Evolutionary conservation across 352 stramenopile genomes (phyloP).

Genomic region (Elongisporangium anandrum): DNA sequence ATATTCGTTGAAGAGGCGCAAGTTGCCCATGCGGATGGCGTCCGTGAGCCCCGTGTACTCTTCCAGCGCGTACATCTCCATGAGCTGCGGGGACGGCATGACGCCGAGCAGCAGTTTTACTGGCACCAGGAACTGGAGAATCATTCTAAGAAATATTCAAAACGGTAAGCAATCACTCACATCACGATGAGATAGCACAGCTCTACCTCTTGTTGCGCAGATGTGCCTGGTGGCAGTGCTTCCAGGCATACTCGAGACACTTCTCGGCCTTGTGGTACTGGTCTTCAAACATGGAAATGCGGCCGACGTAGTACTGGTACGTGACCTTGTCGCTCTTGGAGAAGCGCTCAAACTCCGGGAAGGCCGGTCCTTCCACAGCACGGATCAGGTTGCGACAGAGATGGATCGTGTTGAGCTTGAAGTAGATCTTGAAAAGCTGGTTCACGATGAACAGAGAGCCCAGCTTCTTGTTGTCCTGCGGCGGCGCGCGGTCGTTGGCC

Average conservation of each 20-base stretch:
- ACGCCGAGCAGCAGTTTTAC: constrained; percentile 92
- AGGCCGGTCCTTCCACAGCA: constrained; percentile 71
- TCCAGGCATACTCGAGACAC: constrained; percentile 93
- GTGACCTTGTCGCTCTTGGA: constrained; percentile 90
- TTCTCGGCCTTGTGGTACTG: constrained; percentile 93
- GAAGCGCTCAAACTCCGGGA: constrained; percentile 77
- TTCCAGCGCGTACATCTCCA: constrained; percentile 87
- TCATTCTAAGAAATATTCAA: constrained; percentile 46
- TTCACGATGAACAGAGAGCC: constrained; percentile 92
- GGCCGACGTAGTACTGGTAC: constrained; percentile 95
- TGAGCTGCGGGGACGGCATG: constrained; percentile 87
- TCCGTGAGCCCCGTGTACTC: constrained; percentile 88
- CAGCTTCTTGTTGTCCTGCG: constrained; percentile 83
- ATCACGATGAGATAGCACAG: no score
- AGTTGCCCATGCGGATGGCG: constrained; percentile 89
- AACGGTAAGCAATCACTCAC: no score
- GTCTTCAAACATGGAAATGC: constrained; percentile 97
- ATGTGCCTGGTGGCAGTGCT: constrained; percentile 86
- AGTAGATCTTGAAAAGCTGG: constrained; percentile 97
- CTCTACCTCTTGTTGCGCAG: constrained; percentile 83
- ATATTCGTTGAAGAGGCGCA: constrained; percentile 91
- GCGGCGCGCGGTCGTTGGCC: constrained; percentile 72
- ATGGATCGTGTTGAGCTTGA: constrained; percentile 92
- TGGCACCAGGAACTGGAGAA: constrained; percentile 93
- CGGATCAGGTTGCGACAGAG: constrained; percentile 94